Evolutionary conservation across 2,329 filamentous ascomycete genomes (phyloP), one percentile per base, ranked within the genome.

Genomic region (Cordyceps cicadae): DNA sequence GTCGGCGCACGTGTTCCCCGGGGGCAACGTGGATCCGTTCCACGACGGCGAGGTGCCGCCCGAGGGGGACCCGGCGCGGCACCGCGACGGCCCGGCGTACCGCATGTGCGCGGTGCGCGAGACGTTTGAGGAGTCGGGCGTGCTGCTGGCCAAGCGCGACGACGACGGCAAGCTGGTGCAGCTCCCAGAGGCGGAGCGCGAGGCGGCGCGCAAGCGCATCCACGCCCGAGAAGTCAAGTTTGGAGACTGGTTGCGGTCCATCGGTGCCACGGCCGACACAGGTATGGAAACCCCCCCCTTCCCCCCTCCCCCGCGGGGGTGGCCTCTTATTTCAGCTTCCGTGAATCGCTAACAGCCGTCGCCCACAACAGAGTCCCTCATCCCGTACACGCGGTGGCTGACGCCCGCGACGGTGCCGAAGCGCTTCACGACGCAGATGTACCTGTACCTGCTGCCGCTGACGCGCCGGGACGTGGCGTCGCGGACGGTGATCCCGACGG

Each of bases 361-460:
- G n/a, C 3, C 24, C n/a, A n/a, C n/a, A n/a, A 15, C 21, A 62
- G 61, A 59, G 1, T 78, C 80, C 43, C 76, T 97, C 3, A 77
- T 90, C 8, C 91, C 92, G 0, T 97, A 96, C 70, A 96, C 92
- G 0, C 84, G 90, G 59, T 97, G 94, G 94, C 81, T 97, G 60
- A 97, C 94, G 2, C 93, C 93, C 0, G 74, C 78, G 0, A 85
- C 83, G 63, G 77, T 87, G 1, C 82, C 86, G 0, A 90, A 87
- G 67, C 83, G 94, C 51, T 99, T 95, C 75, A 90, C 89, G 0
- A 97, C 93, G 0, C 92, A 97, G 71, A 97, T 97, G 93, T 99
- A 97, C 74, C 73, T 97, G 12, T 96, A 96, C 74, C 87, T 95
- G 73, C 80, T 97, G 3, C 92, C 92, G 0, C 74, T 72, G 1